Conservation (phyloP, 345 rosid species). For the Eucalyptus albens region DNA sequence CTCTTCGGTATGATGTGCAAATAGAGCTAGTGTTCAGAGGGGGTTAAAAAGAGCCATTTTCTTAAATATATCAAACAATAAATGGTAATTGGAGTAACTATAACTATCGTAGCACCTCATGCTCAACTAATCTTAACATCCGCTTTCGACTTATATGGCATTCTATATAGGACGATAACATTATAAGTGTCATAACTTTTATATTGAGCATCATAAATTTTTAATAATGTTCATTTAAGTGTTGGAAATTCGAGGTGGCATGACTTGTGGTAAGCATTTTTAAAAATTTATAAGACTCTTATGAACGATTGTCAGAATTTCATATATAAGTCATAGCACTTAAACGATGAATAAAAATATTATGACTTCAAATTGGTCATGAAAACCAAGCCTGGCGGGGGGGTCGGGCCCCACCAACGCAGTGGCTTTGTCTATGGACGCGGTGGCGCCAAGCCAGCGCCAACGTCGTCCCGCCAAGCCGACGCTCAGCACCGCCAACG, state of each 20-base stretch:
- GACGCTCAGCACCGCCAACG: not conserved
- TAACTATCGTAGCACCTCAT: not conserved
- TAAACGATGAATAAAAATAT: not conserved
- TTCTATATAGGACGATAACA: no score
- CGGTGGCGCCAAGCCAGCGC: not conserved
- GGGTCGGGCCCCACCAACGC: not conserved
- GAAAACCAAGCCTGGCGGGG: not conserved
- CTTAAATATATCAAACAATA: not conserved
- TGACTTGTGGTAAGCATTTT: not conserved
- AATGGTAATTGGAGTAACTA: not conserved
- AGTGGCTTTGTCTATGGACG: not conserved
- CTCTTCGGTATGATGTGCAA: not conserved
- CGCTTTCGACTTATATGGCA: not conserved
- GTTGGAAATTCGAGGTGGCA: no score
- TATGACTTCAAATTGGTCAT: not conserved
- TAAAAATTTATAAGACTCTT: no score
- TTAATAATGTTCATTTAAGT: no score
- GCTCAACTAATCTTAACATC: not conserved
- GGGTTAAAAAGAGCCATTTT: not conserved
- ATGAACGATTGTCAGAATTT: no score
- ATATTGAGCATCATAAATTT: no score
- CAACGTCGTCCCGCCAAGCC: no score
- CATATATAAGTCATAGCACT: no score
- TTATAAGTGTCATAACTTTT: fast-evolving
- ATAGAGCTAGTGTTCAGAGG: not conserved